Evolutionary conservation across 352 stramenopile species (phyloP).

Genomic region (Pythium rishiriense): DNA sequence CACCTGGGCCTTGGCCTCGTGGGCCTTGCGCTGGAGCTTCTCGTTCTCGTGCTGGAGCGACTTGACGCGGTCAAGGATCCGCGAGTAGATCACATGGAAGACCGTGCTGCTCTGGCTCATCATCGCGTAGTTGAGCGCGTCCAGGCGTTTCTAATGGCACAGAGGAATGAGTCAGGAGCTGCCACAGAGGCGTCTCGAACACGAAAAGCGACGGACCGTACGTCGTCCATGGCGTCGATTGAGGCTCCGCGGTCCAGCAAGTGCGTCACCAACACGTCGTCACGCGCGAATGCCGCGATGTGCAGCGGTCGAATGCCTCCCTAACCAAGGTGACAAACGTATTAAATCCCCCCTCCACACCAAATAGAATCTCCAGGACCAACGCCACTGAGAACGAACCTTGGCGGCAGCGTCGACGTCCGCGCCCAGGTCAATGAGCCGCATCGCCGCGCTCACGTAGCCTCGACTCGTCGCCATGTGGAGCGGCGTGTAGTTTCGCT

Average conservation of each 20-base stretch:
- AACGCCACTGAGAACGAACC: conserved; percentile 3
- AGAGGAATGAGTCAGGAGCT: not conserved
- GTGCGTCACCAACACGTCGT: conserved; percentile 26
- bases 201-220: conserved; percentile 20
- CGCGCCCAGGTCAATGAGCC: conserved; percentile 21
- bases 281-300: conserved; percentile 20
- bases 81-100: conserved; percentile 25
- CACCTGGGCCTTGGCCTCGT: conserved; percentile 24
- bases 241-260: conserved; percentile 26
- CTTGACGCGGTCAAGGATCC: conserved; percentile 25
- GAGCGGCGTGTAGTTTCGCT: conserved; percentile 25
- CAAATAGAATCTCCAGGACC: no score
- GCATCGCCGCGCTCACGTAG: conserved; percentile 26
- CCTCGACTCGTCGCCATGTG: conserved; percentile 26
- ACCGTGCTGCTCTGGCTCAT: conserved; percentile 26
- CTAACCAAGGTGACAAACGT: not conserved
- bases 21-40: conserved; percentile 25
- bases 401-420: conserved; percentile 24
- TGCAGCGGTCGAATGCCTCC: conserved; percentile 21
- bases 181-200: not conserved
- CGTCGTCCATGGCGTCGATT: conserved; percentile 25
- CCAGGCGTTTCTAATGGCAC: conserved; percentile 22
- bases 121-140: conserved; percentile 27
- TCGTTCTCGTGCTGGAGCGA: conserved; percentile 26
- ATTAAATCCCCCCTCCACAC: no score